These are phyloP conservation scores for Sporothrix curviconia DNA, from an alignment of 2,329 filamentous ascomycete species.

Conservation along the genomic window DNA sequence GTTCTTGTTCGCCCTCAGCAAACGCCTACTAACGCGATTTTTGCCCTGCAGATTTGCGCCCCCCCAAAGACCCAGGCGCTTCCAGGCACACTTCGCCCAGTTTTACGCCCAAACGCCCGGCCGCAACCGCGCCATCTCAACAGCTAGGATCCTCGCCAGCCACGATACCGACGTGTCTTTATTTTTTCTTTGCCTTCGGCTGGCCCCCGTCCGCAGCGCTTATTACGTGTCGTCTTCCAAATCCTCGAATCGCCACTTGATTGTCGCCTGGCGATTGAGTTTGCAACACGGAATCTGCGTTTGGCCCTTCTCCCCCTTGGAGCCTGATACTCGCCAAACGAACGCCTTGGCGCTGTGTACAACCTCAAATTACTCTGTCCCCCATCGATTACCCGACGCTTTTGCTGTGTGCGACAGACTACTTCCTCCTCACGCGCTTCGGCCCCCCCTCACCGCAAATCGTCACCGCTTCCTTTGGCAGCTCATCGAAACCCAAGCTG, in stretches of 20 bases:
- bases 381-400: neutral
- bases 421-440: neutral
- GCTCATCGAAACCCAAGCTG: neutral
- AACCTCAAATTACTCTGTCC: constrained; percentile 2
- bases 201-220: neutral
- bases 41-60: too few species aligned
- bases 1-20: neutral
- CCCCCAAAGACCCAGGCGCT: too few species aligned
- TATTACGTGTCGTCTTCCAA: neutral
- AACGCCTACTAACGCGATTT: neutral
- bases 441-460: neutral
- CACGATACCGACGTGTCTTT: neutral
- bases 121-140: too few species aligned
- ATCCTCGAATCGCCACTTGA: neutral
- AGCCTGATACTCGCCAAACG: neutral
- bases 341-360: neutral
- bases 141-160: too few species aligned
- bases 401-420: neutral
- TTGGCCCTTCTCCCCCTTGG: neutral
- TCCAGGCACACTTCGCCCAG: too few species aligned
- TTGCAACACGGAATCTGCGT: neutral
- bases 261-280: neutral
- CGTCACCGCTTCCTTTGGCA: constrained; percentile 1
- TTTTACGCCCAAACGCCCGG: too few species aligned
- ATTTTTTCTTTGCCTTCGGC: neutral